These are phyloP conservation scores for Trifolium subterraneum DNA, from an alignment of 306 rosid genomes.

Conservation along the genomic window DNA sequence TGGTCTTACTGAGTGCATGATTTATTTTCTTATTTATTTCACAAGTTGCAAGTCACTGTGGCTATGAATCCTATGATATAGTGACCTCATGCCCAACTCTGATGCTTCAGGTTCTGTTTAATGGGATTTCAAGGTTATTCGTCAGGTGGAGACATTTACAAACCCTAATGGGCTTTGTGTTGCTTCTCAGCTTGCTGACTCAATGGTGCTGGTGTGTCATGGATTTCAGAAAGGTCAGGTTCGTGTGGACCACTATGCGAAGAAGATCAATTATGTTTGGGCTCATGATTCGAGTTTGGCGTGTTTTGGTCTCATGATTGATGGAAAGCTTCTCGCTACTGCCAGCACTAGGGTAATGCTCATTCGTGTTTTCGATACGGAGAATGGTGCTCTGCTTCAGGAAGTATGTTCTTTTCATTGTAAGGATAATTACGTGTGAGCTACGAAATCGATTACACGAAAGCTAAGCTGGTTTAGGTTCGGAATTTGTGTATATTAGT, in stretches of 20 bases:
- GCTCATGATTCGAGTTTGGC: conserved; percentile 81
- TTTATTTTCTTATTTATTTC: too few species aligned
- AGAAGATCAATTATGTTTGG: conserved; percentile 59
- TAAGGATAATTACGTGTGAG: background rate
- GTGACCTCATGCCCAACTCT: too few species aligned
- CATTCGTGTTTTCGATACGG: conserved; percentile 67
- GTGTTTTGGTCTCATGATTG: conserved; percentile 73
- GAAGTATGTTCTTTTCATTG: conserved; percentile 60
- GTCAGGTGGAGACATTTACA: conserved; percentile 68
- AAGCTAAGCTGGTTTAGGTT: background rate
- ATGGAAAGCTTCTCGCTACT: conserved; percentile 78
- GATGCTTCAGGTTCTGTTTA: too few species aligned
- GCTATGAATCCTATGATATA: too few species aligned
- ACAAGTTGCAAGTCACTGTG: too few species aligned
- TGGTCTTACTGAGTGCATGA: too few species aligned
- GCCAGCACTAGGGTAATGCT: conserved; percentile 81
- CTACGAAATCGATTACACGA: background rate
- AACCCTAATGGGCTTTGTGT: conserved; percentile 86
- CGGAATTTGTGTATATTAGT: background rate
- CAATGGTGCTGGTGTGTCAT: conserved; percentile 71
- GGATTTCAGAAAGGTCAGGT: conserved; percentile 78
- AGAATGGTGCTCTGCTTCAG: conserved; percentile 70
- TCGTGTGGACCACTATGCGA: conserved; percentile 67
- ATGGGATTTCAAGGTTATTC: conserved; percentile 64
- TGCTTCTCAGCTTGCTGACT: conserved; percentile 62